Evolutionary conservation across 1,139 yeast genomes (phyloP), one percentile per base, ranked within the genome.

Genomic region (Lodderomyces theae): DNA sequence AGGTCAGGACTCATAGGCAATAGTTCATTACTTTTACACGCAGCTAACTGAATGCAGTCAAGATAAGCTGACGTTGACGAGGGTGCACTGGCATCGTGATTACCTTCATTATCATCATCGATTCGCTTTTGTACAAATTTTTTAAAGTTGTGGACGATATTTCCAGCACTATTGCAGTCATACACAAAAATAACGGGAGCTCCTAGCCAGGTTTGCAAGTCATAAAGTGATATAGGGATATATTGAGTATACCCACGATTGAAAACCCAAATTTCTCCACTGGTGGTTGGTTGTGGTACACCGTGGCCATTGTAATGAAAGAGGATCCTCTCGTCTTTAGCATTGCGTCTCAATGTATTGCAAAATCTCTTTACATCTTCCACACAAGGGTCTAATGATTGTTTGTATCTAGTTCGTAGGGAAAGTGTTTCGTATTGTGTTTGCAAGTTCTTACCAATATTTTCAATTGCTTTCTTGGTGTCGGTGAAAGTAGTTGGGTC

Each of bases 181-280:
- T 86, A 89, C 35, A 90, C 96, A 63, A 86, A 90, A 25, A 92
- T 85, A 41, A 95, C 94, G 0, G 99, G 98, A 1, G 97, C 97
- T 8, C 98, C 98, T 12, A 92, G 69, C 98, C 98, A 92, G 1
- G 95, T 84, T 57, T 92, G 98, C 40, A 92, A 69, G 56, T 94
- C 98, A 58, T 87, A 89, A 17, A 92, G 66, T 5, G 96, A 86
- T 2, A 92, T 94, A 1, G 99, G 99, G 46, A 92, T 92, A 58
- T 92, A 92, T 63, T 92, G 98, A 1, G 98, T 92, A 60, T 90
- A 94, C 1, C 96, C 96, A 51, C 97, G 71, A 61, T 92, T 92
- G 65, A 92, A 92, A 12, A 94, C 97, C 99, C 99, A 92, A 17
- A 92, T 88, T 57, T 92, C 99, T n/a, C 99, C 99, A 41, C 90